phyloP scores from a whole-genome alignment of 2,329 filamentous ascomycete genomes.

The Fusarium nisikadoi region DNA sequence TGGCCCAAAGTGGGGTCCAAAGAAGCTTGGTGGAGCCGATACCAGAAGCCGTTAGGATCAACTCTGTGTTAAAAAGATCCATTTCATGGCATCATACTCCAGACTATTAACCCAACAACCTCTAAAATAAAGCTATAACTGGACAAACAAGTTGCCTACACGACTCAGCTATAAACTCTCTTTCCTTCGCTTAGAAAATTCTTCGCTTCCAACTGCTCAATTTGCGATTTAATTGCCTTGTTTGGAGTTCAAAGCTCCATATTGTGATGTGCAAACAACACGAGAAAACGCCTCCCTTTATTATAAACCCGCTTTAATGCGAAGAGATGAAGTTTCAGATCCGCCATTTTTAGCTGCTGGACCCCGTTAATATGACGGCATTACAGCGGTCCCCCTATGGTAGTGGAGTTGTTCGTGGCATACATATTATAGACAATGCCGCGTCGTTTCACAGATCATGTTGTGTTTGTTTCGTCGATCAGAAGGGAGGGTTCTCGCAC shows the following conservation, averaged over 20 bases:
- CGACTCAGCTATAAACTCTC: conserved; percentile 17
- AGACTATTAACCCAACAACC: conserved; percentile 5
- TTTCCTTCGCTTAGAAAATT: conserved; percentile 4
- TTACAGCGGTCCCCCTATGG: conserved; percentile 34
- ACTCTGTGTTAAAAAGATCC: background rate
- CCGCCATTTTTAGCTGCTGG: conserved; percentile 14
- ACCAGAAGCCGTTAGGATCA: conserved; percentile 13
- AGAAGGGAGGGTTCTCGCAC: background rate
- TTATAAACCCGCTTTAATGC: conserved; percentile 17
- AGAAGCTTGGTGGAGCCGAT: background rate
- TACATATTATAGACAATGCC: conserved; percentile 13
- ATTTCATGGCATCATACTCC: conserved; percentile 10
- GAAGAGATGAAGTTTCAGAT: conserved; percentile 35
- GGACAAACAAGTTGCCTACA: background rate
- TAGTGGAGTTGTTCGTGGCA: conserved; percentile 23
- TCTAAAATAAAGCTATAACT: background rate
- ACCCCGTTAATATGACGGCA: conserved; percentile 35
- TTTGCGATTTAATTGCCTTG: background rate
- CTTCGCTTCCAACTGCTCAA: background rate
- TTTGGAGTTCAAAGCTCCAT: conserved; percentile 1
- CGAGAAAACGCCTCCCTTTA: conserved; percentile 20
- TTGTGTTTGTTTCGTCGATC: background rate
- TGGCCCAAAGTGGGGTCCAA: background rate
- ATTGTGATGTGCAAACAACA: conserved; percentile 36
- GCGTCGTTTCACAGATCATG: background rate